Percentiles rank a stretch among this genome's conserved stretches.
Conservation (phyloP, 805 yeast species). For the Metschnikowia shivogae region DNA sequence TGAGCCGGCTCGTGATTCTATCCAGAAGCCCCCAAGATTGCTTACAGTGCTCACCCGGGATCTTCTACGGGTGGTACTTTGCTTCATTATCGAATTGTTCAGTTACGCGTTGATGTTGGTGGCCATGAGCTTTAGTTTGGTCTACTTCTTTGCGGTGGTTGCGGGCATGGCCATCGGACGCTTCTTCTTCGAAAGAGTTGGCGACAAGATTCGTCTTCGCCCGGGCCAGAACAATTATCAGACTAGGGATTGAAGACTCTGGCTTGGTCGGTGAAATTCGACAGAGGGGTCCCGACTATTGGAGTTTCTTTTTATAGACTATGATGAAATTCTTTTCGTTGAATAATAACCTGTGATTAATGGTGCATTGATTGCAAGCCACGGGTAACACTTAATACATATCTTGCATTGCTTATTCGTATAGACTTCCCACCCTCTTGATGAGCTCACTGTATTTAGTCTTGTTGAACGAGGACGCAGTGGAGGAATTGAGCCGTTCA, state of each 20-base stretch:
- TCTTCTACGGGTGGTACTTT: conserved; percentile 48
- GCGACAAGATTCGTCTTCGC: conserved; percentile 36
- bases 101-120: conserved; percentile 76
- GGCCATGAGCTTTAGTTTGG: conserved; percentile 64
- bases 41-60: conserved; percentile 41
- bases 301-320: too few relatives aligned
- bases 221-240: conserved; percentile 21
- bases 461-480: conserved; percentile 34
- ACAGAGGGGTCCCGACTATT: too few relatives aligned
- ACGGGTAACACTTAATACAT: neutral
- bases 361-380: neutral
- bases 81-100: conserved; percentile 60
- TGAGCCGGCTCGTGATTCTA: conserved; percentile 6
- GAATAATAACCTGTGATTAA: neutral
- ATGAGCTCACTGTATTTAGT: conserved; percentile 37
- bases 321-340: too few relatives aligned
- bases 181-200: conserved; percentile 59
- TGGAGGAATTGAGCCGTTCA: conserved; percentile 38
- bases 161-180: conserved; percentile 69
- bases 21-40: conserved; percentile 4
- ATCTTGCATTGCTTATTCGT: conserved; percentile 1
- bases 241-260: neutral
- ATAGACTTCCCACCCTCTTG: conserved; percentile 21
- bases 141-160: conserved; percentile 70
- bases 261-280: too few relatives aligned